Percentiles rank a stretch among this genome's conserved stretches.
These are phyloP conservation scores for Aspergillus neoniger DNA, from an alignment of 2,329 filamentous ascomycete genomes.

Conservation along the genomic window DNA sequence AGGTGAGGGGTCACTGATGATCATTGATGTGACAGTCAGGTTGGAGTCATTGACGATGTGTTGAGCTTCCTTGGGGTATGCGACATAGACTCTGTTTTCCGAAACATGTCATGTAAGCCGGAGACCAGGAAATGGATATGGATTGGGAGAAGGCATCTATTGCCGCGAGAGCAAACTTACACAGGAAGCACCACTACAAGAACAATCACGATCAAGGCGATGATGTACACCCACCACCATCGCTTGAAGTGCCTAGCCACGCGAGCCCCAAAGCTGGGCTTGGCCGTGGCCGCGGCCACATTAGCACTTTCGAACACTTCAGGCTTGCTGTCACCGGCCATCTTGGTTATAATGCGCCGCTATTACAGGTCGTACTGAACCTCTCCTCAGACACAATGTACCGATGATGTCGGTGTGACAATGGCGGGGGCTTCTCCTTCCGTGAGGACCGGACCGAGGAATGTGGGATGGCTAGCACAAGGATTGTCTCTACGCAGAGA, in stretches of 20 bases:
- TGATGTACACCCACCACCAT: conserved; percentile 58
- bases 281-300: conserved; percentile 12
- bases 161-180: conserved; percentile 44
- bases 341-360: conserved; percentile 1
- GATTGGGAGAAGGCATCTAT: not conserved
- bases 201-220: conserved; percentile 53
- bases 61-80: conserved; percentile 61
- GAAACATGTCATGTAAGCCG: not conserved
- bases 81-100: conserved; percentile 56
- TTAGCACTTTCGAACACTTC: conserved; percentile 24
- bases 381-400: not conserved
- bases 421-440: not conserved
- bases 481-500: not conserved
- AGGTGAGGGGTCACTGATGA: conserved; percentile 53
- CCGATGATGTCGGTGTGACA: conserved; percentile 4
- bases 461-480: conserved; percentile 2
- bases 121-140: not conserved
- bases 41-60: conserved; percentile 54
- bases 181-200: conserved; percentile 59
- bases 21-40: conserved; percentile 53
- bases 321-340: conserved; percentile 23
- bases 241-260: conserved; percentile 40
- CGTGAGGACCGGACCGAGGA: conserved; percentile 1
- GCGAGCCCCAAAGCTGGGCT: conserved; percentile 29
- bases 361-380: not conserved